Evolutionary conservation across 805 yeast genomes (phyloP), one percentile per base, ranked within the genome.

Genomic region (Nadsonia fulvescens): DNA sequence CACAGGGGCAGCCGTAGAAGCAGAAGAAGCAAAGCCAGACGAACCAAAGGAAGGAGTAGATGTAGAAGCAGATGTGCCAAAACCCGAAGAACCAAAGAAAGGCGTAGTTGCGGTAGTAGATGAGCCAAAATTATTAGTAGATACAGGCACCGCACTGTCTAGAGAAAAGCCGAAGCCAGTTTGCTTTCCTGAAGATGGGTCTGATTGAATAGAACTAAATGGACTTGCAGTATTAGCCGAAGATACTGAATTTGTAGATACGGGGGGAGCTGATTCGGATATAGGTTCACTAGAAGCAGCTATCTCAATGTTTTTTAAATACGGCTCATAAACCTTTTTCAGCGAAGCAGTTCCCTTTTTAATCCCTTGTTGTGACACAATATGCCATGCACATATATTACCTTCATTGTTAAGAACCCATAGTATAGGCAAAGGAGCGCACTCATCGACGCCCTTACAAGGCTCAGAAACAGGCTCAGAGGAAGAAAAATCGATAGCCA

Each of bases 371-470:
- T 61, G 50, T 37, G 71, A 67, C 44, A 68, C 70, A 1, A 78
- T 38, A 47, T 74, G 62, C 75, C 86, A 76, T 4, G 63, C 56
- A 21, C 66, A 47, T 13, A 79, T 42, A 17, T 48, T 54, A 19
- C 91, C 91, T 31, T 63, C 62, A 36, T 71, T 63, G 23, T 71
- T 70, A 31, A 78, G 46, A 6, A 65, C 51, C 53, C 72, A 65
- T 9, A 77, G 31, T 15, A 75, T 53, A 0, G 93, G 93, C 31
- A 77, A 52, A 20, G 78, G 69, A 1, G 43, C 54, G 6, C 66
- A 65, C 20, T 54, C 54, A 1, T 73, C 78, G 2, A 73, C 55
- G 7, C 69, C 69, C 5, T 54, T 46, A 33, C 69, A 63, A 0
- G 86, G 81, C 8, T 63, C 60, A 2, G 43, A 28, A 2, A 71